A percentile compares a stretch with the other conserved stretches of the same genome.
phyloP scores from a whole-genome alignment of 768 basidiomycete species.

The Scleroderma citrinum region DNA sequence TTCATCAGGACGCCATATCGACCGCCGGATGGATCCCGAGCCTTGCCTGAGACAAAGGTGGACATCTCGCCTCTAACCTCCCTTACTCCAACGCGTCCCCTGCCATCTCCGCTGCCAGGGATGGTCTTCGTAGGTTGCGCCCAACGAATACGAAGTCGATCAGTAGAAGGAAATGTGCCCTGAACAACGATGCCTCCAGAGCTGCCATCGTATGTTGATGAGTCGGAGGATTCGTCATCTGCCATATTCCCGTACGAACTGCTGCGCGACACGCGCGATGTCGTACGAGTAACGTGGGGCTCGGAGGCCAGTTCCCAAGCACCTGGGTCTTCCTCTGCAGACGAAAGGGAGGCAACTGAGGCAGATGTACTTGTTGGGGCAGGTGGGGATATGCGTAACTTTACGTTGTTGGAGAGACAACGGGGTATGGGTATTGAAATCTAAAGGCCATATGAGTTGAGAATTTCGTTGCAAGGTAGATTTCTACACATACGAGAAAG shows the following conservation, averaged over 20 bases:
- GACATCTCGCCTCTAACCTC: slow-evolving; percentile 64
- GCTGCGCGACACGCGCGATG: slow-evolving; percentile 45
- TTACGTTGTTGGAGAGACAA: slow-evolving; percentile 71
- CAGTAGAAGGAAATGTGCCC: slow-evolving; percentile 74
- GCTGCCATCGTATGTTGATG: slow-evolving; percentile 47
- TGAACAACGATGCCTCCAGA: slow-evolving; percentile 63
- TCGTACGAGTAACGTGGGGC: slow-evolving; percentile 60
- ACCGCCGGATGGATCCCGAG: slow-evolving; percentile 30
- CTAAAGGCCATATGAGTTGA: slow-evolving; percentile 30
- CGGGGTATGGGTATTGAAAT: slow-evolving; percentile 73
- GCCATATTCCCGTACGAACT: slow-evolving; percentile 67
- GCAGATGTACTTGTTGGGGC: slow-evolving; percentile 39
- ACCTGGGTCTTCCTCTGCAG: slow-evolving; percentile 61
- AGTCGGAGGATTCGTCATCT: slow-evolving; percentile 79
- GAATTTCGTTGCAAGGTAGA: slow-evolving; percentile 1
- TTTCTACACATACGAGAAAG: slow-evolving; percentile 51
- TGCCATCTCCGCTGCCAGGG: slow-evolving; percentile 40
- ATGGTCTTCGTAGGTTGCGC: slow-evolving; percentile 54
- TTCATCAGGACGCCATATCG: slow-evolving; percentile 55
- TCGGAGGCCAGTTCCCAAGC: slow-evolving; percentile 76
- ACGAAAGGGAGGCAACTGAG: slow-evolving; percentile 74
- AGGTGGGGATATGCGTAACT: slow-evolving; percentile 68
- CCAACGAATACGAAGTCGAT: slow-evolving; percentile 74
- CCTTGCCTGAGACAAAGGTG: slow-evolving; percentile 51
- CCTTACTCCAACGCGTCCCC: slow-evolving; percentile 64